phyloP scores from a whole-genome alignment of 192 early-diverging fungal genomes.

The Coemansia sp. region DNA sequence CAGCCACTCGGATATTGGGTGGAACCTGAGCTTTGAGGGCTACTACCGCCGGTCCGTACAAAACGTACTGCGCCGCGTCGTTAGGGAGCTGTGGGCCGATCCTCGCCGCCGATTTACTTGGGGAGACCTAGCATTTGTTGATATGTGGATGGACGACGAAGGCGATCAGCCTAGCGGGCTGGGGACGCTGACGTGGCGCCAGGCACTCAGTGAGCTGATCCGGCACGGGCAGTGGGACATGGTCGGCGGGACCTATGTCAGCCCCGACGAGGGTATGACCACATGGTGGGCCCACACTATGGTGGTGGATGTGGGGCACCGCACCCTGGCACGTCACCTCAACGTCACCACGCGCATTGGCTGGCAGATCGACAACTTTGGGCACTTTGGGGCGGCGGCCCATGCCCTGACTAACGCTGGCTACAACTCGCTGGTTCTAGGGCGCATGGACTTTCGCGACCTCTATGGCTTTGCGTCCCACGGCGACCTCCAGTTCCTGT shows the following conservation, averaged over 20 bases:
- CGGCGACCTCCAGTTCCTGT: conserved; percentile 24
- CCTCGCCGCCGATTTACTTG: conserved; percentile 29
- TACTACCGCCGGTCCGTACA: conserved; percentile 35
- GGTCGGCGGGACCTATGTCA: conserved; percentile 39
- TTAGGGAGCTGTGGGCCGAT: conserved; percentile 17
- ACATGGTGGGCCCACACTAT: conserved; percentile 45
- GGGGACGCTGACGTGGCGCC: conserved; percentile 20
- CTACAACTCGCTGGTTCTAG: conserved; percentile 16
- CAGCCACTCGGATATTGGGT: conserved; percentile 44
- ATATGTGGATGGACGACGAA: conserved; percentile 40
- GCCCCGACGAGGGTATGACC: conserved; percentile 40
- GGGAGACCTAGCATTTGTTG: conserved; percentile 42
- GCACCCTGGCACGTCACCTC: conserved; percentile 14
- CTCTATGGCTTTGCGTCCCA: conserved; percentile 16
- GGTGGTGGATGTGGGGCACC: conserved; percentile 31
- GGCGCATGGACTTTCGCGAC: conserved; percentile 38
- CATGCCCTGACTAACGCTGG: conserved; percentile 32
- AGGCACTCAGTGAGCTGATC: conserved; percentile 14
- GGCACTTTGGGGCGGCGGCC: conserved; percentile 19
- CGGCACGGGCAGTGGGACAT: conserved; percentile 24
- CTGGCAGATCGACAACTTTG: conserved; percentile 47
- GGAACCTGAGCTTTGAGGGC: conserved; percentile 38
- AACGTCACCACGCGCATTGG: conserved; percentile 12
- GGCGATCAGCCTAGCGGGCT: conserved; percentile 7
- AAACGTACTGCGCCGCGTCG: conserved; percentile 20